Conservation (phyloP, 768 basidiomycete species). For the Tricholoma matsutake region DNA sequence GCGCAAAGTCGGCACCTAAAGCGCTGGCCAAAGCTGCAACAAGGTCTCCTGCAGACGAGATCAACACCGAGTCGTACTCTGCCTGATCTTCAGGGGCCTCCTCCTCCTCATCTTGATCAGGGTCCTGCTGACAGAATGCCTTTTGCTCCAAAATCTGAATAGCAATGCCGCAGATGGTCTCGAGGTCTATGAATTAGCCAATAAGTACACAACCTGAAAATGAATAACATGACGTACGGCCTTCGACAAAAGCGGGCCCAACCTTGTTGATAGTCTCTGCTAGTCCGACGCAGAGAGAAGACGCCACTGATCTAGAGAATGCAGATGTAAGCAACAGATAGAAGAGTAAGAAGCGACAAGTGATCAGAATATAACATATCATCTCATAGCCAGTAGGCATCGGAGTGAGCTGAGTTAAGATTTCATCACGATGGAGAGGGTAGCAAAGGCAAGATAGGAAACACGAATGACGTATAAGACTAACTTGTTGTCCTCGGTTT, state of each 20-base stretch:
- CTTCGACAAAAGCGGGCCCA: conserved; percentile 82
- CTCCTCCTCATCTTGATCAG: conserved; percentile 85
- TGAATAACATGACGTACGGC: conserved; percentile 47
- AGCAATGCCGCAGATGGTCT: conserved; percentile 77
- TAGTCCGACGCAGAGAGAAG: conserved; percentile 82
- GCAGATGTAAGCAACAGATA: conserved; percentile 19
- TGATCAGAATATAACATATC: conserved; percentile 38
- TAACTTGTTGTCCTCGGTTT: conserved; percentile 96
- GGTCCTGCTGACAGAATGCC: conserved; percentile 94
- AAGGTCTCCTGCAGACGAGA: conserved; percentile 92
- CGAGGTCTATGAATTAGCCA: conserved; percentile 49
- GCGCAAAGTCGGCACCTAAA: conserved; percentile 81
- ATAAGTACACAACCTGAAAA: conserved; percentile 6
- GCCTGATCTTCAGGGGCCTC: conserved; percentile 88
- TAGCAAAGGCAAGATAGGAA: neutral
- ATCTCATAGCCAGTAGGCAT: conserved; percentile 62
- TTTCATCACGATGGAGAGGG: conserved; percentile 42
- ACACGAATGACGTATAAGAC: conserved; percentile 28
- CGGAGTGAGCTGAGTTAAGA: conserved; percentile 79
- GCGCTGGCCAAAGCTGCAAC: conserved; percentile 85
- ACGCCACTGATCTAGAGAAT: conserved; percentile 72
- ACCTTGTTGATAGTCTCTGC: conserved; percentile 91
- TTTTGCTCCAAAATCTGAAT: conserved; percentile 89
- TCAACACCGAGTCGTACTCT: conserved; percentile 94
- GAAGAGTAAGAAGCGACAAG: conserved; percentile 1